These are phyloP conservation scores for Xylaria intraflava DNA, from an alignment of 495 filamentous ascomycete species.

Conservation along the genomic window DNA sequence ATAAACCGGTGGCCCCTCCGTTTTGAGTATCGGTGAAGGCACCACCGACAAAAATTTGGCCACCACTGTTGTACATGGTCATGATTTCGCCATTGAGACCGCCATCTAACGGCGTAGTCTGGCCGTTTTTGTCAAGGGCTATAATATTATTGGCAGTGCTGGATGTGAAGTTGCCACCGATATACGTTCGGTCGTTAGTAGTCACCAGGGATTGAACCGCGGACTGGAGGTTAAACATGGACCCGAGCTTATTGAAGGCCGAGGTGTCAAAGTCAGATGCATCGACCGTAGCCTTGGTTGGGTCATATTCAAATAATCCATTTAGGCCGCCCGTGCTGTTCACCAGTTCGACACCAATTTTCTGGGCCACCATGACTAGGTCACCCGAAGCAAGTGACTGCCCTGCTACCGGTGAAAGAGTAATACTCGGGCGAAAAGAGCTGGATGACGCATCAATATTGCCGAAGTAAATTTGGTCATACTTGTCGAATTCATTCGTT, in stretches of 20 bases:
- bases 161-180: conserved; percentile 80
- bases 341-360: conserved; percentile 68
- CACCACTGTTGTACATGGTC: conserved; percentile 58
- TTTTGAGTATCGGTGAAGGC: conserved; percentile 71
- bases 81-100: conserved; percentile 78
- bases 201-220: conserved; percentile 57
- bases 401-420: conserved; percentile 59
- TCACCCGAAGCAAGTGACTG: conserved; percentile 36
- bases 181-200: conserved; percentile 56
- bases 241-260: conserved; percentile 65
- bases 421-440: conserved; percentile 75
- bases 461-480: conserved; percentile 82
- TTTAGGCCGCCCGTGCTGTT: conserved; percentile 70
- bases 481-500: conserved; percentile 91
- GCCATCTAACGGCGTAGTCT: conserved; percentile 52
- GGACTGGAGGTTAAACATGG: conserved; percentile 56
- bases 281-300: conserved; percentile 50
- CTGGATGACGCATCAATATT: conserved; percentile 68
- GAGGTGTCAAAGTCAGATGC: conserved; percentile 62
- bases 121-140: conserved; percentile 57
- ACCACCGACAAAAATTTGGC: conserved; percentile 74
- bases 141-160: conserved; percentile 64
- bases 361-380: conserved; percentile 77
- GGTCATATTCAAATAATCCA: conserved; percentile 85
- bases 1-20: conserved; percentile 52